Conservation (phyloP, 108 stramenopile genomes). For the Conticribra guillardii region DNA sequence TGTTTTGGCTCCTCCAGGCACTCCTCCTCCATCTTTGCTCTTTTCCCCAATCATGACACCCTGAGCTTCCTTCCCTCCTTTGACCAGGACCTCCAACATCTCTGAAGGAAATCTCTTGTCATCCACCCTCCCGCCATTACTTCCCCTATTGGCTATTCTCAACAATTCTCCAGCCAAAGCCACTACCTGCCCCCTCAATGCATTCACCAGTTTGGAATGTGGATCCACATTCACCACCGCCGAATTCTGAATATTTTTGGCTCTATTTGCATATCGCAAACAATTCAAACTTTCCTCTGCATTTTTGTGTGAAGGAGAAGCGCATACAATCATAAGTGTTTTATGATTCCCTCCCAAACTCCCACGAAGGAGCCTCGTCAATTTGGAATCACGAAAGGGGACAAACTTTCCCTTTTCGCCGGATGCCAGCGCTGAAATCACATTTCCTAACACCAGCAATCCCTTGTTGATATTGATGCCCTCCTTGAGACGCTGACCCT, state of each 20-base stretch:
- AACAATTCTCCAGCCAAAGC: constrained; percentile 64
- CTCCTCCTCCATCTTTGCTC: no score
- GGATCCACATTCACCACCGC: constrained; percentile 50
- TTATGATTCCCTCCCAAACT: constrained; percentile 97
- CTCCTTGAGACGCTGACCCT: constrained; percentile 77
- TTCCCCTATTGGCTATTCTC: constrained; percentile 37
- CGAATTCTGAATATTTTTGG: constrained; percentile 96
- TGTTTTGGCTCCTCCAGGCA: no score
- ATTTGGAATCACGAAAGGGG: constrained; percentile 96
- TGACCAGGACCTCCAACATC: constrained; percentile 45
- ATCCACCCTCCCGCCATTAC: constrained; percentile 43
- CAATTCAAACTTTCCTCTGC: constrained; percentile 95
- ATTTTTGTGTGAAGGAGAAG: constrained; percentile 75
- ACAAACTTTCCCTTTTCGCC: constrained; percentile 48
- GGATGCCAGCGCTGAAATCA: constrained; percentile 58
- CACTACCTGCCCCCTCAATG: constrained; percentile 51
- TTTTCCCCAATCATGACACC: constrained; percentile 12
- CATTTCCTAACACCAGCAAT: constrained; percentile 71
- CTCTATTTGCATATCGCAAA: constrained; percentile 95
- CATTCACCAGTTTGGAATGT: constrained; percentile 53
- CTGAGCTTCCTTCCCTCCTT: constrained; percentile 45
- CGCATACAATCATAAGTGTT: constrained; percentile 97
- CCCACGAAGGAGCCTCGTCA: constrained; percentile 55
- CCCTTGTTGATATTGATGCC: constrained; percentile 94
- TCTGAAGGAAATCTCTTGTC: constrained; percentile 46